These are phyloP conservation scores for Irpex sp. DNA, from an alignment of 1,284 basidiomycete species.

Conservation along the genomic window DNA sequence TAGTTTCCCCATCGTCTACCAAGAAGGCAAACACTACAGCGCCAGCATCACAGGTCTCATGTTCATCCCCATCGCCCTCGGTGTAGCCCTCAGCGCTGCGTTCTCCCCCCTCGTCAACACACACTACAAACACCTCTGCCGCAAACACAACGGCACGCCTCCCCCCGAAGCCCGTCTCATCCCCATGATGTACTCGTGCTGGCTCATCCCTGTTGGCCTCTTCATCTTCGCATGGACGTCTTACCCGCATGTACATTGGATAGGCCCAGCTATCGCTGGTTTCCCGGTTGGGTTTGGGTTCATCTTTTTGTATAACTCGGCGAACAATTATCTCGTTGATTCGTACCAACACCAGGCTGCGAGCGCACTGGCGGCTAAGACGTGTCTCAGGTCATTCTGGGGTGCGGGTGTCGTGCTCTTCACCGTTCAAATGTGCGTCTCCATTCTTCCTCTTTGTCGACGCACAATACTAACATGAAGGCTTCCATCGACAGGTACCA, in stretches of 20 bases:
- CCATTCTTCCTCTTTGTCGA: neutral
- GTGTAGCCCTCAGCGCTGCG: slow-evolving; percentile 36
- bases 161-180: slow-evolving; percentile 44
- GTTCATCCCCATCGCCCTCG: slow-evolving; percentile 43
- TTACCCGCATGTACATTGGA: slow-evolving; percentile 26
- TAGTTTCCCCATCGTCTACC: slow-evolving; percentile 39
- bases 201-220: slow-evolving; percentile 27
- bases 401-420: slow-evolving; percentile 47
- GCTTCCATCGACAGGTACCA: neutral
- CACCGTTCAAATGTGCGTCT: slow-evolving; percentile 23
- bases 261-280: slow-evolving; percentile 37
- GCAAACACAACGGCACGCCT: slow-evolving; percentile 28
- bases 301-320: slow-evolving; percentile 39
- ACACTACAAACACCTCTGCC: slow-evolving; percentile 24
- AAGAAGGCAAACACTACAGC: slow-evolving; percentile 37
- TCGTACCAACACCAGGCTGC: slow-evolving; percentile 35
- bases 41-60: slow-evolving; percentile 41
- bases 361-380: slow-evolving; percentile 29
- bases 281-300: slow-evolving; percentile 47
- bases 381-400: slow-evolving; percentile 42
- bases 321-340: slow-evolving; percentile 43
- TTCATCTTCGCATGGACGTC: slow-evolving; percentile 37
- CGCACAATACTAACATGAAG: neutral
- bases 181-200: slow-evolving; percentile 34
- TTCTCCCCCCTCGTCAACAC: slow-evolving; percentile 35